Conservation (phyloP, 345 rosid genomes). For the Rhodamnia argentea region DNA sequence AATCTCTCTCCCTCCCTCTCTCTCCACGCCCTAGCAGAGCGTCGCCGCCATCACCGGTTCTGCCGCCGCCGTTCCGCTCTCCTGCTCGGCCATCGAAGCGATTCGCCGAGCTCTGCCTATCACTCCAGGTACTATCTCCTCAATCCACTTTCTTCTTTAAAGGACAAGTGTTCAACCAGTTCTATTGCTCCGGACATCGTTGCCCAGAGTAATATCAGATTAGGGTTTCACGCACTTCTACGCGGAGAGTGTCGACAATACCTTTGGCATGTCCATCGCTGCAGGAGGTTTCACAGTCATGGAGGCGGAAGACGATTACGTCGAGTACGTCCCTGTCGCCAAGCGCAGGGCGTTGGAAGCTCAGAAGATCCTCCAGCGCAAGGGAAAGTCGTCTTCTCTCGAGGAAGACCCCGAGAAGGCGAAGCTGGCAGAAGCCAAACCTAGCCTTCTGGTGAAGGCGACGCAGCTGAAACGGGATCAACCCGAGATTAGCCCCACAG, state of each 20-base stretch:
- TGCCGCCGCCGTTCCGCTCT: not conserved
- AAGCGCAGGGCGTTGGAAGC: conserved; percentile 75
- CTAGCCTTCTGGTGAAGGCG: conserved; percentile 79
- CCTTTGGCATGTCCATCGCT: not conserved
- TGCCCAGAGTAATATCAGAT: not conserved
- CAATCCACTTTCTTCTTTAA: not conserved
- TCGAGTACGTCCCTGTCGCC: conserved; percentile 72
- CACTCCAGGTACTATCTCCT: not conserved
- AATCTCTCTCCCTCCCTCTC: not conserved
- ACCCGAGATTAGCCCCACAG: conserved; percentile 67
- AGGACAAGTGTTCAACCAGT: not conserved
- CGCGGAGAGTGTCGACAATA: not conserved
- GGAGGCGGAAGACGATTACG: conserved; percentile 74
- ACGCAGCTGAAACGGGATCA: conserved; percentile 80
- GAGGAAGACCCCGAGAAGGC: conserved; percentile 66
- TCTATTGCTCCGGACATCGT: not conserved
- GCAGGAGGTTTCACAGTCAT: conserved; percentile 8
- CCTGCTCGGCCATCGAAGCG: not conserved
- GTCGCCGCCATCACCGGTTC: not conserved
- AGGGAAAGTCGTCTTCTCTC: conserved; percentile 42
- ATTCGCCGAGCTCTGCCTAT: not conserved
- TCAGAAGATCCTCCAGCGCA: conserved; percentile 68
- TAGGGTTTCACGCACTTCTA: not conserved
- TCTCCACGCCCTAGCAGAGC: not conserved
- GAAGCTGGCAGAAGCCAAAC: conserved; percentile 63